phyloP scores from a whole-genome alignment of 345 rosid species.

The Garcia nutans region DNA sequence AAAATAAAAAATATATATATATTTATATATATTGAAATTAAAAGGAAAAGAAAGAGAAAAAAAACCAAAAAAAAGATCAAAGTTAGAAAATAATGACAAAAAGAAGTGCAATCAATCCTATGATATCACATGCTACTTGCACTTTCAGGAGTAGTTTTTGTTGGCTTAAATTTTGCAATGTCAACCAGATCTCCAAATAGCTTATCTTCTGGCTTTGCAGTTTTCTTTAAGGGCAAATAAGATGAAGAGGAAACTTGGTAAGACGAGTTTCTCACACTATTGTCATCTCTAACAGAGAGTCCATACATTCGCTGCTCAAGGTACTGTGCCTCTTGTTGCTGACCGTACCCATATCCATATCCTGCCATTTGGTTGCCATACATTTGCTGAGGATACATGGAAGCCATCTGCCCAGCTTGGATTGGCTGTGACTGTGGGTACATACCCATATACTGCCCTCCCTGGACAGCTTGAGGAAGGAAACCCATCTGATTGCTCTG shows the following conservation, averaged over 20 bases:
- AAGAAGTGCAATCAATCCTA: not conserved
- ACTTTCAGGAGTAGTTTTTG: slow-evolving; percentile 61
- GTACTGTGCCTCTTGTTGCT: slow-evolving; percentile 58
- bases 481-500: slow-evolving; percentile 45
- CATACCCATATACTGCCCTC: slow-evolving; percentile 63
- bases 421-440: slow-evolving; percentile 46
- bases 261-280: slow-evolving; percentile 33
- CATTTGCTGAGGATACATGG: slow-evolving; percentile 63
- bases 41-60: not conserved
- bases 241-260: slow-evolving; percentile 57
- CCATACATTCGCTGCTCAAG: slow-evolving; percentile 73
- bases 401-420: slow-evolving; percentile 48
- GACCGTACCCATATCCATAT: slow-evolving; percentile 66
- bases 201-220: slow-evolving; percentile 54
- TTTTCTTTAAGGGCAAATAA: slow-evolving; percentile 54
- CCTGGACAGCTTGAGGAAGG: slow-evolving; percentile 52
- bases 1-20: slow-evolving; percentile 10
- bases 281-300: slow-evolving; percentile 28
- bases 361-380: slow-evolving; percentile 56
- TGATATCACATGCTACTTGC: slow-evolving; percentile 77
- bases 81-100: slow-evolving; percentile 12
- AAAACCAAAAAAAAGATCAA: slow-evolving; percentile 7
- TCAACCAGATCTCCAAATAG: slow-evolving; percentile 96
- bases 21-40: slow-evolving; percentile 27
- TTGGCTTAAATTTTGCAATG: slow-evolving; percentile 73